Conservation (phyloP, 495 filamentous ascomycete species). For the Hypoxylon subgilvum region DNA sequence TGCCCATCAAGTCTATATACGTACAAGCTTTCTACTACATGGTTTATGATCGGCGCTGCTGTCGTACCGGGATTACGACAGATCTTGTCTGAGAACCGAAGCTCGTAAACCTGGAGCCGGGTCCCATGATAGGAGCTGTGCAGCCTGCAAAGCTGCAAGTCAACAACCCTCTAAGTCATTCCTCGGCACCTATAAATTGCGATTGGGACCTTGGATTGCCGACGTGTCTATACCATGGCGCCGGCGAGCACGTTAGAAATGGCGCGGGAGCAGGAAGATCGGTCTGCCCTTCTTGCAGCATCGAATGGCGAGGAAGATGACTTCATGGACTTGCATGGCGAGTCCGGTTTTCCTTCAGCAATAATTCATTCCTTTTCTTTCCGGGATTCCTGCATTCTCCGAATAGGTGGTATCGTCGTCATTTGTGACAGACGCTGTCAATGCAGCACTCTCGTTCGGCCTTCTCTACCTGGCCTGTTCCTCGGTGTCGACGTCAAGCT, state of each 20-base stretch:
- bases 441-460: constrained; percentile 26
- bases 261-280: constrained; percentile 24
- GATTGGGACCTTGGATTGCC: constrained; percentile 21
- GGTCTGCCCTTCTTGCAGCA: constrained; percentile 21
- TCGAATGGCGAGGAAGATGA: constrained; percentile 27
- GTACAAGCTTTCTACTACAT: constrained; percentile 25
- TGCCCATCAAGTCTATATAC: constrained; percentile 20
- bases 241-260: constrained; percentile 32
- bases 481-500: constrained; percentile 25
- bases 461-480: constrained; percentile 21
- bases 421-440: constrained; percentile 37
- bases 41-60: constrained; percentile 30
- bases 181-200: constrained; percentile 24
- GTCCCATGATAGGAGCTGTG: constrained; percentile 28
- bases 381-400: constrained; percentile 38
- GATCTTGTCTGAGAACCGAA: constrained; percentile 38
- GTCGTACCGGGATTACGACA: constrained; percentile 31
- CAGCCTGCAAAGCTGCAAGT: constrained; percentile 23
- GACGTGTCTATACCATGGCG: constrained; percentile 23
- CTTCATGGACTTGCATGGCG: constrained; percentile 31
- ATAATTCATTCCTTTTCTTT: constrained; percentile 22
- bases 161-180: not conserved
- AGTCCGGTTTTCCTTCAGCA: constrained; percentile 28
- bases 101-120: constrained; percentile 27
- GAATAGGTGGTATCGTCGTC: constrained; percentile 38